Conservation (phyloP, 495 filamentous ascomycete genomes). For the Paragyromitra xinjiangensis region DNA sequence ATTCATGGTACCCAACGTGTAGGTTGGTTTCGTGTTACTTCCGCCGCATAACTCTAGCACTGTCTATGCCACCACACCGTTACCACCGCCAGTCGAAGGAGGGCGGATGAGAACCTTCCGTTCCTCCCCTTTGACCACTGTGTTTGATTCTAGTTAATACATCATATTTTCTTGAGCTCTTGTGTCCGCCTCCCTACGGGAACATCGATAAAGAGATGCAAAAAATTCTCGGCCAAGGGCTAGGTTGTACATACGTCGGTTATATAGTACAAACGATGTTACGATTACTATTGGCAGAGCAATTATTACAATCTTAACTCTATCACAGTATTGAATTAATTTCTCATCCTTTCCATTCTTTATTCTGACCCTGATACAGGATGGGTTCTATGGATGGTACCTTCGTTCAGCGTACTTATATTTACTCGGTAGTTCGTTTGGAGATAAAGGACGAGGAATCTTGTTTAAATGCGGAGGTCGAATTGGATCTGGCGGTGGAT, state of each 20-base stretch:
- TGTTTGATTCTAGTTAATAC: not conserved
- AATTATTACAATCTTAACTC: slow-evolving; percentile 57
- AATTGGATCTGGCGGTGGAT: not conserved
- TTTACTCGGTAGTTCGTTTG: slow-evolving; percentile 58
- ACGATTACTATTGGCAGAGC: slow-evolving; percentile 59
- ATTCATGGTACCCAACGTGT: too few relatives aligned
- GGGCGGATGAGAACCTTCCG: slow-evolving; percentile 43
- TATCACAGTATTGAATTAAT: slow-evolving; percentile 2
- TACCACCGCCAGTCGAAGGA: not conserved
- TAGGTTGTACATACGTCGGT: slow-evolving; percentile 51
- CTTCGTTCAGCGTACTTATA: slow-evolving; percentile 55
- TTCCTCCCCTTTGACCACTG: slow-evolving; percentile 47
- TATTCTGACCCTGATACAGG: not conserved
- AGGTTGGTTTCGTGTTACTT: not conserved
- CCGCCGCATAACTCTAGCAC: not conserved
- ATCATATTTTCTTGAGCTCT: not conserved
- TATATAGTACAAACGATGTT: slow-evolving; percentile 58
- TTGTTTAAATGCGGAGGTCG: slow-evolving; percentile 1
- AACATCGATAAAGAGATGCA: not conserved
- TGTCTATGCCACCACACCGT: not conserved
- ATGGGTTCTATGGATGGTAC: slow-evolving; percentile 22
- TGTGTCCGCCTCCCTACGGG: not conserved
- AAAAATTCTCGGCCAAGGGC: not conserved
- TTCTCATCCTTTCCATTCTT: not conserved
- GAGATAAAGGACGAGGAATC: slow-evolving; percentile 60